Conservation (phyloP, 768 basidiomycete genomes). For the Coprinellus aureogranulatus region DNA sequence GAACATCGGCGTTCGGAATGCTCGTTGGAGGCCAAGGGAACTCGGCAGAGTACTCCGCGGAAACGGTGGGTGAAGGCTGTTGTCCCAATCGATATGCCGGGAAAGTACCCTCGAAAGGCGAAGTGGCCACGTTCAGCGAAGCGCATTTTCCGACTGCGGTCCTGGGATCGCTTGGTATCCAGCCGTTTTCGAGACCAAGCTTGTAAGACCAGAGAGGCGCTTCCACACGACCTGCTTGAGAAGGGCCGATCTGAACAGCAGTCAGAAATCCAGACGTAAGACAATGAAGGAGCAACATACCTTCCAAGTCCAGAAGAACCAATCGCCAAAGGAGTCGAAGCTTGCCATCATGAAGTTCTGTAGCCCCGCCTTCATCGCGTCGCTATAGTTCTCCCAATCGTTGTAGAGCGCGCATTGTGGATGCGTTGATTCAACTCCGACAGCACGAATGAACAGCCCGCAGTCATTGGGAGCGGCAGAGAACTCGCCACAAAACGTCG, state of each 20-base stretch:
- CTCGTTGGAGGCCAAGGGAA: conserved; percentile 57
- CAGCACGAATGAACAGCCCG: conserved; percentile 31
- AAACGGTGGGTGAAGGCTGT: conserved; percentile 40
- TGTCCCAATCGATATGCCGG: conserved; percentile 60
- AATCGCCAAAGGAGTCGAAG: conserved; percentile 40
- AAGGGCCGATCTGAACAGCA: conserved; percentile 37
- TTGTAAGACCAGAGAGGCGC: conserved; percentile 43
- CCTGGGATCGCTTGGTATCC: conserved; percentile 75
- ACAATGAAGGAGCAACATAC: conserved; percentile 52
- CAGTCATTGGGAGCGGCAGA: conserved; percentile 67
- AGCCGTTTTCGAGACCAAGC: conserved; percentile 60
- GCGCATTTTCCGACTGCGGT: conserved; percentile 58
- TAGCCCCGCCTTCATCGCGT: conserved; percentile 32
- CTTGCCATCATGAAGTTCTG: conserved; percentile 58
- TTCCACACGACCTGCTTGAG: conserved; percentile 37
- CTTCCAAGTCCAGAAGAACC: conserved; percentile 52
- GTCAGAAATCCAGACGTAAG: not conserved
- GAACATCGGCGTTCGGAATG: conserved; percentile 40
- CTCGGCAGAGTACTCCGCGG: conserved; percentile 30
- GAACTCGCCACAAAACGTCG: conserved; percentile 77
- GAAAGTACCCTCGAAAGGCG: conserved; percentile 39
- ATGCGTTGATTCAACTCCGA: conserved; percentile 35
- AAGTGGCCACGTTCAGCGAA: conserved; percentile 40
- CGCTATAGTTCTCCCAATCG: conserved; percentile 59
- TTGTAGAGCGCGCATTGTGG: conserved; percentile 33